Evolutionary conservation across 2,329 filamentous ascomycete genomes (phyloP).

Genomic region (Capronia coronata): DNA sequence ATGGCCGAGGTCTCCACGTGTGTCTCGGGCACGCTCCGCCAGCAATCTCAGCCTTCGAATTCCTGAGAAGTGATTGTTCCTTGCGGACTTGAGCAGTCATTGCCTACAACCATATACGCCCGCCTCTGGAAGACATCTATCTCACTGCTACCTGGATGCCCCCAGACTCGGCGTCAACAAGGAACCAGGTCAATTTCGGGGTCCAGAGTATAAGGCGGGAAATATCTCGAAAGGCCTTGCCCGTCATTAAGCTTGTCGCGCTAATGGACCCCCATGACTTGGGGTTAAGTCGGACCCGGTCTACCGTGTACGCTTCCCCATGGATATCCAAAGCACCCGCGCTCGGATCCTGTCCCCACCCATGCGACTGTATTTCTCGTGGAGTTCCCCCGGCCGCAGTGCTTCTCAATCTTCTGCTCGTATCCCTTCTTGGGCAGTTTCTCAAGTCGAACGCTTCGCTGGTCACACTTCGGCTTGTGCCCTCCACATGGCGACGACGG

Average conservation of each 20-base stretch:
- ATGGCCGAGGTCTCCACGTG: slow-evolving; percentile 7
- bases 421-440: not conserved
- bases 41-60: not conserved
- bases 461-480: not conserved
- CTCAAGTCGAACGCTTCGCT: not conserved
- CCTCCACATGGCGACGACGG: slow-evolving; percentile 4
- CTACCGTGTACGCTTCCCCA: slow-evolving; percentile 10
- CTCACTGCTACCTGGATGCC: no score
- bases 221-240: slow-evolving; percentile 1
- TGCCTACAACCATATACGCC: no score
- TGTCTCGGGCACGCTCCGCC: slow-evolving; percentile 1
- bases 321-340: slow-evolving; percentile 13
- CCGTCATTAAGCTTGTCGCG: slow-evolving; percentile 5
- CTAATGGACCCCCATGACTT: slow-evolving; percentile 2
- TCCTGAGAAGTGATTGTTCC: not conserved
- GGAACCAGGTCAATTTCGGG: slow-evolving; percentile 8
- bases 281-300: slow-evolving; percentile 15
- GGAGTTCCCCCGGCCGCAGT: not conserved
- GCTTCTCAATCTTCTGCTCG: not conserved
- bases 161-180: no score
- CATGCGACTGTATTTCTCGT: not conserved
- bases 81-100: no score
- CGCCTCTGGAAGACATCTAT: no score
- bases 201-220: slow-evolving; percentile 19
- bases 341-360: slow-evolving; percentile 2